A percentile compares a stretch with the other conserved stretches of the same genome.
Evolutionary conservation across 345 rosid species (phyloP).

Genomic region (Euphorbia tirucalli): DNA sequence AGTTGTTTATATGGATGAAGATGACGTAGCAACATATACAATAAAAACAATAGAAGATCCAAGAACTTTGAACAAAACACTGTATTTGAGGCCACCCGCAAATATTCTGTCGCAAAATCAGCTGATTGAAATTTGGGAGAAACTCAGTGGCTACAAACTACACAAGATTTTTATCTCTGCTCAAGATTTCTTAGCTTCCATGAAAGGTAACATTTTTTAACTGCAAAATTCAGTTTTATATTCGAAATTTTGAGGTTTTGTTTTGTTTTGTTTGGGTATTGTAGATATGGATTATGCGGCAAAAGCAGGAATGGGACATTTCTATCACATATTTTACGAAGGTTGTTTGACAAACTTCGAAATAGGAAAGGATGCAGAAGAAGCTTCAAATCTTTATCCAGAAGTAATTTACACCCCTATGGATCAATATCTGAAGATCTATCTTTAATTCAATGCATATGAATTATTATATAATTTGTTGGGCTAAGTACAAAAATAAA

Average conservation of each 20-base stretch:
- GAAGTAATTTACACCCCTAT: constrained; percentile 64
- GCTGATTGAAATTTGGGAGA: constrained; percentile 69
- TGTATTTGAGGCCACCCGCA: constrained; percentile 49
- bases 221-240: no score
- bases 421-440: constrained; percentile 58
- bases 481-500: no score
- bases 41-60: constrained; percentile 70
- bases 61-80: constrained; percentile 58
- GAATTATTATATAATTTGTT: no score
- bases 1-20: constrained; percentile 66
- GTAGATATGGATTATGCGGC: constrained; percentile 54
- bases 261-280: neutral
- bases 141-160: constrained; percentile 41
- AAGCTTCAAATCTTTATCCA: constrained; percentile 79
- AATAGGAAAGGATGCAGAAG: constrained; percentile 55
- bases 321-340: constrained; percentile 76
- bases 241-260: no score
- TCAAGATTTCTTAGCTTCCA: constrained; percentile 56
- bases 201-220: constrained; percentile 49
- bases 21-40: constrained; percentile 61
- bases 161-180: constrained; percentile 45
- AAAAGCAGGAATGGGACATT: constrained; percentile 75
- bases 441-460: constrained; percentile 16
- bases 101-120: constrained; percentile 60
- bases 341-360: constrained; percentile 76